Percentiles rank a stretch among this genome's conserved stretches.
Evolutionary conservation across 257 asterid genomes (phyloP).

Genomic region (Vinca minor): DNA sequence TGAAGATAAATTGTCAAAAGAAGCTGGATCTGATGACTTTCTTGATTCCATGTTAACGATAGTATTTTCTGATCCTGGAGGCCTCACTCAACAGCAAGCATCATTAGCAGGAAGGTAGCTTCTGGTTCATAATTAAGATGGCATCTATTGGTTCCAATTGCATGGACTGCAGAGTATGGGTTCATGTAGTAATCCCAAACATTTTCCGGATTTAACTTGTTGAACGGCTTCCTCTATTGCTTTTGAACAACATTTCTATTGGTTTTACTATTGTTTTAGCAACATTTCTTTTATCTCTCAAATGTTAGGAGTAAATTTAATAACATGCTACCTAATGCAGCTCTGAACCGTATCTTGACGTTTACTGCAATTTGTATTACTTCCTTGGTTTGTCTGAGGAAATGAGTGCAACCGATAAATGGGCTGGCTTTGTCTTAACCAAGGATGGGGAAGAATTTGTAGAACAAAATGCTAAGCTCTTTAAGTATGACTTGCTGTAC

Average conservation of each 20-base stretch:
- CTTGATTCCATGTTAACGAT: constrained; percentile 54
- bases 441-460: constrained; percentile 94
- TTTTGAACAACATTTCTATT: neutral
- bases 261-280: neutral
- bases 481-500: constrained; percentile 87
- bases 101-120: constrained; percentile 53
- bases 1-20: constrained; percentile 79
- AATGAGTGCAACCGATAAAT: constrained; percentile 85
- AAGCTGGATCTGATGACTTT: constrained; percentile 73
- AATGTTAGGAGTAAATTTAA: constrained; percentile 12
- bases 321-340: constrained; percentile 46
- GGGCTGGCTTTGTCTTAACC: constrained; percentile 98
- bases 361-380: constrained; percentile 77
- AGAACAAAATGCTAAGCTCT: constrained; percentile 71
- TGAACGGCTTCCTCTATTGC: neutral
- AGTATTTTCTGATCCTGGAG: constrained; percentile 52
- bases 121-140: neutral
- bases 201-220: neutral
- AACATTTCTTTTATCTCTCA: neutral
- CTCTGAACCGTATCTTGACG: constrained; percentile 71
- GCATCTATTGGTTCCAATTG: constrained; percentile 9
- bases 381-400: constrained; percentile 91
- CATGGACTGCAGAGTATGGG: constrained; percentile 15
- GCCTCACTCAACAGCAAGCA: constrained; percentile 39
- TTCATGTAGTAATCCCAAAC: neutral